These are phyloP conservation scores for Pachysandra terminalis DNA, from an alignment of 164 flowering plant species.

Conservation along the genomic window DNA sequence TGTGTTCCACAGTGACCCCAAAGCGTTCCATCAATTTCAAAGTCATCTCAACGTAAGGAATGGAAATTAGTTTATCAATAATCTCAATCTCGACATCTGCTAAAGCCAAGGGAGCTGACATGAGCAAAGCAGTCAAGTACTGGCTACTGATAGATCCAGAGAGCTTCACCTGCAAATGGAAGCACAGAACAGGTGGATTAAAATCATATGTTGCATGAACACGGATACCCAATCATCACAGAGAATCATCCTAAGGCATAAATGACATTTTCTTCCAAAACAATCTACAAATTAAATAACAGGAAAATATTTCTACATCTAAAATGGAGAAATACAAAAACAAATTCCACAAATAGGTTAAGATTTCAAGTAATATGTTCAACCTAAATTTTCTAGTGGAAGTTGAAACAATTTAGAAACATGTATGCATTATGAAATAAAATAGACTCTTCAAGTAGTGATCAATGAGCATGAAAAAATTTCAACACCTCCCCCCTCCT, in stretches of 20 bases:
- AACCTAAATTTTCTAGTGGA: no score
- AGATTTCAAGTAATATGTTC: no score
- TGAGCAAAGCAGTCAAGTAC: conserved; percentile 93
- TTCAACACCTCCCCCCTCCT: no score
- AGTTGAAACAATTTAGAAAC: no score
- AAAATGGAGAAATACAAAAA: no score
- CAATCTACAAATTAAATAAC: no score
- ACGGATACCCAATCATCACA: no score
- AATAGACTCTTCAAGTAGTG: no score
- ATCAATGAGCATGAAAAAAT: no score
- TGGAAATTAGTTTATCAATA: conserved; percentile 81
- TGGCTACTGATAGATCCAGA: conserved; percentile 97
- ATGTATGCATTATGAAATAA: no score
- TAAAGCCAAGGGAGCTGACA: conserved; percentile 95
- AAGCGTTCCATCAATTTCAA: conserved; percentile 93
- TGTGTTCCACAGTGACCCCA: conserved; percentile 79
- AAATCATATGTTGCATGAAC: not conserved
- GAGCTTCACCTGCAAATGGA: conserved; percentile 73
- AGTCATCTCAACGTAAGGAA: conserved; percentile 99
- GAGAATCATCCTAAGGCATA: not conserved
- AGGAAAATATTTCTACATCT: no score
- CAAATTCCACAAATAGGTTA: no score
- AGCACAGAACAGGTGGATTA: not conserved
- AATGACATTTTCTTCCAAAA: not conserved
- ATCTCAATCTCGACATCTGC: conserved; percentile 97